Percentiles rank a stretch among this genome's conserved stretches.
Conservation (phyloP, 1,284 basidiomycete species). For the Hypsizygus ulmarius region DNA sequence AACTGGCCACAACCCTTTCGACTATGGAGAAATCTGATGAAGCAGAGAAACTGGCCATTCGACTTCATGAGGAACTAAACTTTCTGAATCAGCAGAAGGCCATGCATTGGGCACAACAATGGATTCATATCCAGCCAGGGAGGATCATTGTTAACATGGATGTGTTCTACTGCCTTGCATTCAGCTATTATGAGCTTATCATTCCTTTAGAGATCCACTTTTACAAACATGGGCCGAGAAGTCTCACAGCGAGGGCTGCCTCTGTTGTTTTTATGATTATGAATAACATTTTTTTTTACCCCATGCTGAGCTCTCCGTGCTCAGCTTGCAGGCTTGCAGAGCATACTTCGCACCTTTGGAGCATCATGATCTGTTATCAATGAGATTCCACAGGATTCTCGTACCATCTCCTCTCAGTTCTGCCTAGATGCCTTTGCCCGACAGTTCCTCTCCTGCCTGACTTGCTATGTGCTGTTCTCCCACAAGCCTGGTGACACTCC, state of each 20-base stretch:
- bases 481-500: slow-evolving; percentile 1
- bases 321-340: not conserved
- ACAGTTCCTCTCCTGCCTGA: not conserved
- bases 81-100: not conserved
- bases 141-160: slow-evolving; percentile 3
- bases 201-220: no score
- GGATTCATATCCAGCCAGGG: not conserved
- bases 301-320: not conserved
- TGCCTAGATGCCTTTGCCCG: not conserved
- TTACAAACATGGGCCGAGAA: not conserved
- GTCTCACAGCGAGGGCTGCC: not conserved
- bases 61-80: not conserved
- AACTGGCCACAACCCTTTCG: not conserved
- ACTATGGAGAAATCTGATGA: not conserved
- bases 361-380: not conserved
- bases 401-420: not conserved
- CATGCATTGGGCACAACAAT: not conserved
- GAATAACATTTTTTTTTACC: not conserved
- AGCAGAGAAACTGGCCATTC: not conserved
- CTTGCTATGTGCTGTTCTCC: slow-evolving; percentile 10
- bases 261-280: not conserved
- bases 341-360: not conserved
- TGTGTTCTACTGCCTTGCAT: not conserved
- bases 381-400: not conserved
- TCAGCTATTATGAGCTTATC: not conserved